phyloP scores from a whole-genome alignment of 108 stramenopile genomes.

The Epithemia pelagica region DNA sequence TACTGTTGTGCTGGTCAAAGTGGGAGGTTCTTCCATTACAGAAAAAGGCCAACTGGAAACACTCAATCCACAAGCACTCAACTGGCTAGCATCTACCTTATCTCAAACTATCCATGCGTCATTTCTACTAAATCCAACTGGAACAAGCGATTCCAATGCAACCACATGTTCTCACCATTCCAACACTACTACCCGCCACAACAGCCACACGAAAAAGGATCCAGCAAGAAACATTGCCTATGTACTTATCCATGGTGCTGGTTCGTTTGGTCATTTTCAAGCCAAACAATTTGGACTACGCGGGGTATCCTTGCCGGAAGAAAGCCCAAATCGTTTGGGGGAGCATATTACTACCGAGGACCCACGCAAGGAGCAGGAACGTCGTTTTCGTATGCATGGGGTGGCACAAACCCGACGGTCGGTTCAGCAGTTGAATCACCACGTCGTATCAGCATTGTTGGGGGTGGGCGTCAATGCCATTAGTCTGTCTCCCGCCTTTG shows the following conservation, averaged over 20 bases:
- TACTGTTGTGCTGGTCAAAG: constrained; percentile 56
- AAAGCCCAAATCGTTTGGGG: no score
- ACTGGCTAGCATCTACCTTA: constrained; percentile 55
- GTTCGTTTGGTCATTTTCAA: constrained; percentile 73
- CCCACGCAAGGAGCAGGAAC: neutral
- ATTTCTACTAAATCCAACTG: no score
- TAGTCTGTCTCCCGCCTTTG: constrained; percentile 67
- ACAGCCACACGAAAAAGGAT: constrained; percentile 1
- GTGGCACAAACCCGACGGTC: constrained; percentile 50
- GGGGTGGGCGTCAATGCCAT: constrained; percentile 51
- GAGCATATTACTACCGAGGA: constrained; percentile 20
- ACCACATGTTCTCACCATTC: no score
- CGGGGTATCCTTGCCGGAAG: constrained; percentile 35
- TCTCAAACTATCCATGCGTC: constrained; percentile 13
- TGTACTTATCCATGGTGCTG: constrained; percentile 71
- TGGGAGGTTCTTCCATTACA: constrained; percentile 79
- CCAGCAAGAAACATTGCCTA: constrained; percentile 18
- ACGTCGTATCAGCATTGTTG: constrained; percentile 38
- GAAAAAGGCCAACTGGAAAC: constrained; percentile 55
- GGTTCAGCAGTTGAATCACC: constrained; percentile 60
- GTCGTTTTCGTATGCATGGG: constrained; percentile 31
- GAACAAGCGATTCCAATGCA: constrained; percentile 11
- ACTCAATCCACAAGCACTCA: constrained; percentile 33
- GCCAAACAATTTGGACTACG: constrained; percentile 60
- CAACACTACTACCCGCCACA: neutral